These are phyloP conservation scores for Leccinum pachyderme DNA, from an alignment of 1,284 basidiomycete genomes.

Conservation along the genomic window DNA sequence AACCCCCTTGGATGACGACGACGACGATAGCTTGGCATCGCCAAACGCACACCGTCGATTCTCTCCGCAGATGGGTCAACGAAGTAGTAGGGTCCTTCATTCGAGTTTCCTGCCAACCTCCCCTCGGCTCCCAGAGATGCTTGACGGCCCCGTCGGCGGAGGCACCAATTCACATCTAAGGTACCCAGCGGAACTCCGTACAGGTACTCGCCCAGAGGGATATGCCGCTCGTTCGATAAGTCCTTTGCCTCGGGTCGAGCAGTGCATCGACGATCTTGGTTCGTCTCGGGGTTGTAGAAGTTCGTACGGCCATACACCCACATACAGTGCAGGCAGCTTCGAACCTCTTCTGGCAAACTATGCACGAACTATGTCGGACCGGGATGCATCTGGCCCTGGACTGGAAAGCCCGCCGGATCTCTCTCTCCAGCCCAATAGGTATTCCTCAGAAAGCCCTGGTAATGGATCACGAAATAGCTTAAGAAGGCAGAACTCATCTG, in stretches of 20 bases:
- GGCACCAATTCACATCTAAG: slow-evolving; percentile 58
- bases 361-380: slow-evolving; percentile 23
- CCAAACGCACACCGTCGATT: slow-evolving; percentile 28
- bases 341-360: slow-evolving; percentile 59
- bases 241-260: slow-evolving; percentile 41
- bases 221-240: slow-evolving; percentile 47
- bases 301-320: slow-evolving; percentile 43
- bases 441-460: slow-evolving; percentile 39
- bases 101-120: slow-evolving; percentile 31
- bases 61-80: slow-evolving; percentile 35
- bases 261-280: slow-evolving; percentile 32
- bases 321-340: slow-evolving; percentile 57
- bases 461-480: slow-evolving; percentile 46
- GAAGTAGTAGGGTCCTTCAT: slow-evolving; percentile 28
- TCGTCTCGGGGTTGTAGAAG: slow-evolving; percentile 41
- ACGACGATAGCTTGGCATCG: slow-evolving; percentile 33
- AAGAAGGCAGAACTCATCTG: slow-evolving; percentile 37
- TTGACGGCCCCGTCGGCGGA: slow-evolving; percentile 20
- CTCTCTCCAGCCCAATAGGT: slow-evolving; percentile 37
- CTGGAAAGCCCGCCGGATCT: slow-evolving; percentile 18
- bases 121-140: slow-evolving; percentile 16
- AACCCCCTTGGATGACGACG: slow-evolving; percentile 64
- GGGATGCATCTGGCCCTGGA: slow-evolving; percentile 26
- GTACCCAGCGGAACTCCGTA: slow-evolving; percentile 34
- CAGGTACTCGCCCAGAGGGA: slow-evolving; percentile 26